A percentile compares a stretch with the other conserved stretches of the same genome.
Conservation (phyloP, 768 basidiomycete genomes). For the Hypholoma sublateritium region DNA sequence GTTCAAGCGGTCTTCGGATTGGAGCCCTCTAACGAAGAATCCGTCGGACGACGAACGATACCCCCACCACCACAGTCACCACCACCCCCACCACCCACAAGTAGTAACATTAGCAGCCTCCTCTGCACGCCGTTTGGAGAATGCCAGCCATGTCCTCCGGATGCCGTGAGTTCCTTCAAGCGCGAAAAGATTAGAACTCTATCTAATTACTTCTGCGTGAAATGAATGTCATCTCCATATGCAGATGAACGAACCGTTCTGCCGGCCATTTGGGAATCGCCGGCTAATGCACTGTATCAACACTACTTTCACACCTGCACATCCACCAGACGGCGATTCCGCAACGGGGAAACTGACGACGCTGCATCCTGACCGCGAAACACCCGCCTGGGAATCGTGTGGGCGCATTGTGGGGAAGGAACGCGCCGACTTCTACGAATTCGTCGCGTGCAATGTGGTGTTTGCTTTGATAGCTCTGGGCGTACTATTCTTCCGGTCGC, state of each 20-base stretch:
- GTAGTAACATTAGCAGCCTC: constrained; percentile 27
- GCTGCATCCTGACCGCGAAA: constrained; percentile 46
- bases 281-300: constrained; percentile 82
- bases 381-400: constrained; percentile 90
- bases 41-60: not conserved
- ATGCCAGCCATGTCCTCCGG: constrained; percentile 51
- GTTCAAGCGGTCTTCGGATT: constrained; percentile 9
- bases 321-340: constrained; percentile 13
- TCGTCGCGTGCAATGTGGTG: constrained; percentile 78
- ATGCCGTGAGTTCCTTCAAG: constrained; percentile 45
- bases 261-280: constrained; percentile 94
- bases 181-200: not conserved
- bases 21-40: not conserved
- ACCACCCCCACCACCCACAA: constrained; percentile 9
- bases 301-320: constrained; percentile 21
- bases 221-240: not conserved
- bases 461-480: constrained; percentile 67
- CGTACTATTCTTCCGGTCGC: constrained; percentile 68
- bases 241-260: constrained; percentile 85
- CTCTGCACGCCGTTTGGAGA: constrained; percentile 26
- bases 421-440: constrained; percentile 88
- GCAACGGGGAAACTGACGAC: constrained; percentile 16
- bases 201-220: not conserved
- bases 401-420: constrained; percentile 82
- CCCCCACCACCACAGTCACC: too few species aligned